Conservation (phyloP, 306 rosid species). For the Fragaria iinumae region DNA sequence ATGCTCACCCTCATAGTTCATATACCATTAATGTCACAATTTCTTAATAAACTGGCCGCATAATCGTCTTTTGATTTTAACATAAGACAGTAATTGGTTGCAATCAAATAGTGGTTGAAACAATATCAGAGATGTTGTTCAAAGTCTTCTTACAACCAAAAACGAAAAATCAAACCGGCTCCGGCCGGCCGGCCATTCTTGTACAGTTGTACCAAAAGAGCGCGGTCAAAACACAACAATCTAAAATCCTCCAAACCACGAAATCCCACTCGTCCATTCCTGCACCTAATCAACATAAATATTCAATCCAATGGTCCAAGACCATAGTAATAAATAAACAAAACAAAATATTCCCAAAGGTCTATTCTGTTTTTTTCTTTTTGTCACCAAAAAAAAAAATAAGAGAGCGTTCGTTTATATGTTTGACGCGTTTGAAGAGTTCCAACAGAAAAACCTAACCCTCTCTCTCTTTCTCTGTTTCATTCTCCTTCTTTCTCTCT, state of each 20-base stretch:
- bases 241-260: not conserved
- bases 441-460: conserved; percentile 47
- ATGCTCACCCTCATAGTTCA: not conserved
- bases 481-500: conserved; percentile 1
- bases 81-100: not conserved
- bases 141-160: not conserved
- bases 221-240: conserved; percentile 4
- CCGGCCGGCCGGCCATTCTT: not conserved
- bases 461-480: not conserved
- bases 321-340: not conserved
- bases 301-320: not conserved
- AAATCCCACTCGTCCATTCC: conserved; percentile 11
- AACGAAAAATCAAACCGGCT: not conserved
- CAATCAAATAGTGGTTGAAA: not conserved
- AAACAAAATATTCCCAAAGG: not conserved
- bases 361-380: too few species aligned
- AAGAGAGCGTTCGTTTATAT: not conserved
- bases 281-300: not conserved
- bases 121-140: not conserved
- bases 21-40: not conserved
- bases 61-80: not conserved
- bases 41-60: not conserved
- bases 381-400: not conserved
- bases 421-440: conserved; percentile 30
- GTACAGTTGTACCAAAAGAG: not conserved